These are phyloP conservation scores for Calonectria leucothoes DNA, from an alignment of 2,329 filamentous ascomycete genomes.

Conservation along the genomic window DNA sequence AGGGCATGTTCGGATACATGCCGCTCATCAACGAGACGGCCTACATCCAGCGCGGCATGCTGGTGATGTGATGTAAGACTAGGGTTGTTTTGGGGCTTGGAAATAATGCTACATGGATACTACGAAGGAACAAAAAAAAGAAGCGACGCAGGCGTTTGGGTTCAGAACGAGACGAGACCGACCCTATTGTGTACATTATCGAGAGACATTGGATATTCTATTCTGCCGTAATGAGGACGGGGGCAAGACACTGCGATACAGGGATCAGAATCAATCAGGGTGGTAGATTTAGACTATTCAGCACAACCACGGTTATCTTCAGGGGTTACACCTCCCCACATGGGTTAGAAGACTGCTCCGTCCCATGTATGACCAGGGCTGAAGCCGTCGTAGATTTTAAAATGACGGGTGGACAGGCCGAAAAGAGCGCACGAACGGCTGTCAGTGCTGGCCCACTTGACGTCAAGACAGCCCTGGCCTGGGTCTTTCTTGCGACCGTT, in stretches of 20 bases:
- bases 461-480: not conserved
- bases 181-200: not conserved
- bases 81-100: not conserved
- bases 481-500: too few species aligned
- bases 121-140: not conserved
- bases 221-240: not conserved
- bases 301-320: not conserved
- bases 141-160: not conserved
- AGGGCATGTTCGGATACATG: constrained; percentile 49
- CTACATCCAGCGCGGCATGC: constrained; percentile 45
- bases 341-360: not conserved
- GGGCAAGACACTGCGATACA: not conserved
- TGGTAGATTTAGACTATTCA: not conserved
- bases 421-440: not conserved
- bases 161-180: not conserved
- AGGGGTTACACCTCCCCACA: not conserved
- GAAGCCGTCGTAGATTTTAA: not conserved
- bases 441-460: not conserved
- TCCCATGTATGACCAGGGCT: not conserved
- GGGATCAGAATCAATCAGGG: not conserved
- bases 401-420: not conserved
- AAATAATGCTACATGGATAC: not conserved
- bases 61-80: constrained; percentile 27
- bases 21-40: constrained; percentile 48
- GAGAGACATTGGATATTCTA: not conserved